These are phyloP conservation scores for Fusarium verticillioides DNA, from an alignment of 2,329 filamentous ascomycete genomes.

Conservation along the genomic window DNA sequence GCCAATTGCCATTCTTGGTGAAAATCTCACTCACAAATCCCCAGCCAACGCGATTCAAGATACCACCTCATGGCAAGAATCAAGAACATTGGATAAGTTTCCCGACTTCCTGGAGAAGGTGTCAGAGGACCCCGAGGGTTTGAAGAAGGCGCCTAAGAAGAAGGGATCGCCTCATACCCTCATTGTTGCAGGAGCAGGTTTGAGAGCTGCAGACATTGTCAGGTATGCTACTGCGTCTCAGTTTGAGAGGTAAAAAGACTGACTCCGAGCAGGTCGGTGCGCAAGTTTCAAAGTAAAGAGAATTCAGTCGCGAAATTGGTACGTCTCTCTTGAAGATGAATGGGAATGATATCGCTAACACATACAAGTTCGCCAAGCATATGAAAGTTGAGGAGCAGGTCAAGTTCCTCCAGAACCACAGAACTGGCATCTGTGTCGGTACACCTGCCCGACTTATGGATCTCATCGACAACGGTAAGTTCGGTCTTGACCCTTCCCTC, in stretches of 20 bases:
- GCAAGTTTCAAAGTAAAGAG: slow-evolving; percentile 83
- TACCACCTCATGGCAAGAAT: slow-evolving; percentile 77
- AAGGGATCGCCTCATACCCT: slow-evolving; percentile 86
- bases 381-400: slow-evolving; percentile 93
- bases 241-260: slow-evolving; percentile 11
- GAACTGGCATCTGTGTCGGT: slow-evolving; percentile 88
- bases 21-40: not conserved
- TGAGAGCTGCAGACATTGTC: slow-evolving; percentile 86
- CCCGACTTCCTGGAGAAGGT: slow-evolving; percentile 81
- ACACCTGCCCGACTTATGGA: slow-evolving; percentile 87
- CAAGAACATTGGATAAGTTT: slow-evolving; percentile 76
- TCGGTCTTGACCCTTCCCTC: not conserved
- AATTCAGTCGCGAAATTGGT: slow-evolving; percentile 84
- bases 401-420: slow-evolving; percentile 74
- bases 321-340: slow-evolving; percentile 22
- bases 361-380: slow-evolving; percentile 84
- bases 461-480: slow-evolving; percentile 80
- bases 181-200: slow-evolving; percentile 84
- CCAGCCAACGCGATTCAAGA: slow-evolving; percentile 80
- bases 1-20: not conserved
- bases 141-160: slow-evolving; percentile 73
- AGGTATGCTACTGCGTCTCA: slow-evolving; percentile 58
- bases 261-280: slow-evolving; percentile 66
- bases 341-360: not conserved
- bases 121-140: slow-evolving; percentile 64